Evolutionary conservation across 2,329 filamentous ascomycete genomes (phyloP).

Genomic region (Aspergillus viridinutans): DNA sequence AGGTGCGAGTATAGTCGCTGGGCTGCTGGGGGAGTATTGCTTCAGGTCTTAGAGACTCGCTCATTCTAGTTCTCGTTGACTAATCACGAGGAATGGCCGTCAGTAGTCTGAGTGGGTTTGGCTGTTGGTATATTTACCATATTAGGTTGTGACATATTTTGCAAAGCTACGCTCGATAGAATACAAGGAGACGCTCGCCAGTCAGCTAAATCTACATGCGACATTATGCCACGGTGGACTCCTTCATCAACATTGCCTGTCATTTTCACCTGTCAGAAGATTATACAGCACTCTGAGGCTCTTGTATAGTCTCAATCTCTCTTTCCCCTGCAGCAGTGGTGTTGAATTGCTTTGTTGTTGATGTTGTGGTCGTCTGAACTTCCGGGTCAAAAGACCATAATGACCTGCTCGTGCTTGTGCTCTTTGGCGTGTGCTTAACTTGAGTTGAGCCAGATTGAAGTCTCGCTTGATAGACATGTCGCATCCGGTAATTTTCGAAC

Average conservation of each 20-base stretch:
- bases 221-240: neutral
- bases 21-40: slow-evolving; percentile 6
- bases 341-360: neutral
- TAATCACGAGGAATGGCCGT: neutral
- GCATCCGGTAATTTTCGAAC: neutral
- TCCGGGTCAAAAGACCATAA: neutral
- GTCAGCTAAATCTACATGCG: neutral
- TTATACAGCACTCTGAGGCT: neutral
- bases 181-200: neutral
- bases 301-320: neutral
- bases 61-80: neutral
- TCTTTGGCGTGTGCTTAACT: neutral
- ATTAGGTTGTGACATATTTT: neutral
- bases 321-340: neutral
- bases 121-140: neutral
- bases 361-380: neutral
- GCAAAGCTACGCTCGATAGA: neutral
- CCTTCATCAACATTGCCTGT: neutral
- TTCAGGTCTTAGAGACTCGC: neutral
- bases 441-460: neutral
- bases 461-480: neutral
- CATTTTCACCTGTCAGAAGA: neutral
- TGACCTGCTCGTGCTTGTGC: too few species aligned
- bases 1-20: slow-evolving; percentile 1
- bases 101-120: neutral